Percentiles rank a stretch among this genome's conserved stretches.
These are phyloP conservation scores for Pistacia atlantica DNA, from an alignment of 345 rosid genomes.

Conservation along the genomic window DNA sequence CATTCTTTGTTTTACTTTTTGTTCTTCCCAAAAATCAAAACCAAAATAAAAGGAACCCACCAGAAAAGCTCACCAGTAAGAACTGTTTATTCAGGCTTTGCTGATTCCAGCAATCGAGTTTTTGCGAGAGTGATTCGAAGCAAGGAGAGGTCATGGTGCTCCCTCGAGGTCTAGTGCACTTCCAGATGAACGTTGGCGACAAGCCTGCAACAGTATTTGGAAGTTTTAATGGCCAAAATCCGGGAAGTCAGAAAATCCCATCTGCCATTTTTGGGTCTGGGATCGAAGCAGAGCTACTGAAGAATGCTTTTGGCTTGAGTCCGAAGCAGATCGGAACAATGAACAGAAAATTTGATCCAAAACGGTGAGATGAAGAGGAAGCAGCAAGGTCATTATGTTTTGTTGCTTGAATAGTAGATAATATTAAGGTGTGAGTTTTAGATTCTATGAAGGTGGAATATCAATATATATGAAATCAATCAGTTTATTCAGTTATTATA, in stretches of 20 bases:
- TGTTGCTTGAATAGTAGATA: neutral
- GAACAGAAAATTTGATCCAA: conserved; percentile 45
- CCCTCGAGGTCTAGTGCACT: conserved; percentile 44
- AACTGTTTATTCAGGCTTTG: conserved; percentile 46
- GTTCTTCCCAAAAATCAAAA: too few relatives aligned
- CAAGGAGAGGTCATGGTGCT: conserved; percentile 51
- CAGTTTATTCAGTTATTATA: neutral
- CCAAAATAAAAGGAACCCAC: too few relatives aligned
- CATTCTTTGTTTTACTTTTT: too few relatives aligned
- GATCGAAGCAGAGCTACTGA: conserved; percentile 33
- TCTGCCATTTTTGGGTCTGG: conserved; percentile 52
- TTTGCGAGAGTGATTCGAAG: conserved; percentile 41
- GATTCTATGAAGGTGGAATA: neutral
- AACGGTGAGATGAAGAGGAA: neutral
- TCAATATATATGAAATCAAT: neutral
- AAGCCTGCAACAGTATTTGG: conserved; percentile 36
- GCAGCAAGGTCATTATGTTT: neutral
- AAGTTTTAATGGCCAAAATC: conserved; percentile 46
- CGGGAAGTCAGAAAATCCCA: conserved; percentile 40
- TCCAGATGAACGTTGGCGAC: conserved; percentile 44
- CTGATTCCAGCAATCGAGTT: conserved; percentile 38
- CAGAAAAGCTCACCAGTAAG: too few relatives aligned
- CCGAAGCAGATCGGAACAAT: conserved; percentile 40
- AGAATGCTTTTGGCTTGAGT: conserved; percentile 47
- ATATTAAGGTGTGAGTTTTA: neutral